Evolutionary conservation across 208 protist species (phyloP).

Genomic region (Acanthamoeba triangularis): DNA sequence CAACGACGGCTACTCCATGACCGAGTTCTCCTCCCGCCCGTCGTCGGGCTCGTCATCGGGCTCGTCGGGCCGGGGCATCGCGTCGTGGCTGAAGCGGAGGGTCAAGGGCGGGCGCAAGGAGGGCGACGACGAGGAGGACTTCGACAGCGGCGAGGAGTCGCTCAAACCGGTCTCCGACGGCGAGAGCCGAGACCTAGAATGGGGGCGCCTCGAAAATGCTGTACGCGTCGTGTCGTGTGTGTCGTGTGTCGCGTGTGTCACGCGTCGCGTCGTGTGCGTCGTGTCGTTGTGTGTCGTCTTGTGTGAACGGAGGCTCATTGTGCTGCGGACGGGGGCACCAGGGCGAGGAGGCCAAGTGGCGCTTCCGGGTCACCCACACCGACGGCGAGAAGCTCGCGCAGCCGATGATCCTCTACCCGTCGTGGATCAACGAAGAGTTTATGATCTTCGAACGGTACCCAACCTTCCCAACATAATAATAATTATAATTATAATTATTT

Average conservation of each 20-base stretch:
- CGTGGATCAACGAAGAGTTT: slow-evolving; percentile 61
- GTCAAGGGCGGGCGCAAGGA: neutral
- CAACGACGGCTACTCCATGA: neutral
- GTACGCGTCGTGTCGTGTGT: neutral
- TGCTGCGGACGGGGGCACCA: neutral
- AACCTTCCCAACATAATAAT: too few relatives aligned
- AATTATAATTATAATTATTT: neutral
- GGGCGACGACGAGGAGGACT: neutral
- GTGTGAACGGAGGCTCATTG: neutral
- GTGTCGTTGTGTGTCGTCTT: neutral
- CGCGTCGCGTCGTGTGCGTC: too few relatives aligned
- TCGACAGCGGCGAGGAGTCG: neutral
- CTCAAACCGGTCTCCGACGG: neutral
- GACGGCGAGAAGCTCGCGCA: slow-evolving; percentile 49
- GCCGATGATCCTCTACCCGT: neutral
- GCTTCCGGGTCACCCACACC: slow-evolving; percentile 47
- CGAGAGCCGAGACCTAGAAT: neutral
- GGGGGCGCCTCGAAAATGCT: slow-evolving; percentile 8
- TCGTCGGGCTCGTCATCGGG: neutral
- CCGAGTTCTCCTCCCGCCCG: neutral
- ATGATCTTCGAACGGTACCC: slow-evolving; percentile 33
- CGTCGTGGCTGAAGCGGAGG: neutral
- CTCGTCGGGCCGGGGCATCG: neutral
- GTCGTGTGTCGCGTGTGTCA: neutral
- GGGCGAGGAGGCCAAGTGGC: slow-evolving; percentile 46